phyloP scores from a whole-genome alignment of 805 yeast genomes.

The Candida montana region DNA sequence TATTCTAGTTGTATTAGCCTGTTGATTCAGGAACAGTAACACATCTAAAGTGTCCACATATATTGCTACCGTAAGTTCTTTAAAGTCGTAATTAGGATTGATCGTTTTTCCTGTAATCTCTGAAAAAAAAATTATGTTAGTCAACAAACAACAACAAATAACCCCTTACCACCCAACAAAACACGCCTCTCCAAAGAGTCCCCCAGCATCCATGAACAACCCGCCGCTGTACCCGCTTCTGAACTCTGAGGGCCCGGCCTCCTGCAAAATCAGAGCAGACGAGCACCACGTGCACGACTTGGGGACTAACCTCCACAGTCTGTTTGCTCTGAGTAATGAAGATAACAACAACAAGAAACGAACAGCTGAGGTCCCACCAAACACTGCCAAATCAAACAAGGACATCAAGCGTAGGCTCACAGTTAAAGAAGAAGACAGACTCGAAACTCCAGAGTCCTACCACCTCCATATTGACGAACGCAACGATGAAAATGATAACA shows the following conservation, averaged over 20 bases:
- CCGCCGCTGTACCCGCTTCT: conserved; percentile 22
- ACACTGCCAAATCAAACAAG: conserved; percentile 3
- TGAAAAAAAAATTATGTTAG: no score
- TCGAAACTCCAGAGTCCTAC: no score
- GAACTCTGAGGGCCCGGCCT: conserved; percentile 15
- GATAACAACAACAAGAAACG: conserved; percentile 15
- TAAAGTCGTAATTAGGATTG: no score
- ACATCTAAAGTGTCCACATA: no score
- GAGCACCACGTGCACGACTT: conserved; percentile 10
- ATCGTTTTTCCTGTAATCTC: no score
- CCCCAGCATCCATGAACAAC: conserved; percentile 4
- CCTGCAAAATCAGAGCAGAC: conserved; percentile 15
- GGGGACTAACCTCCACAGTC: conserved; percentile 4
- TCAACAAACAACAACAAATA: background rate
- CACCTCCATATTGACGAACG: no score
- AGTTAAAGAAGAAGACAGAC: conserved; percentile 11
- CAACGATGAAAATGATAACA: conserved; percentile 17
- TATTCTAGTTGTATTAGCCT: no score
- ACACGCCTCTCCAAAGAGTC: no score
- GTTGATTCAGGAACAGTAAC: no score
- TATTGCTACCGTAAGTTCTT: no score
- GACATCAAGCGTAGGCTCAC: conserved; percentile 17
- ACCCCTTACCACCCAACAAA: background rate
- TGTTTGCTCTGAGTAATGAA: conserved; percentile 1
- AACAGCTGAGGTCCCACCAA: conserved; percentile 18